Evolutionary conservation across 805 yeast genomes (phyloP).

Genomic region (Lipomyces mesembrius): DNA sequence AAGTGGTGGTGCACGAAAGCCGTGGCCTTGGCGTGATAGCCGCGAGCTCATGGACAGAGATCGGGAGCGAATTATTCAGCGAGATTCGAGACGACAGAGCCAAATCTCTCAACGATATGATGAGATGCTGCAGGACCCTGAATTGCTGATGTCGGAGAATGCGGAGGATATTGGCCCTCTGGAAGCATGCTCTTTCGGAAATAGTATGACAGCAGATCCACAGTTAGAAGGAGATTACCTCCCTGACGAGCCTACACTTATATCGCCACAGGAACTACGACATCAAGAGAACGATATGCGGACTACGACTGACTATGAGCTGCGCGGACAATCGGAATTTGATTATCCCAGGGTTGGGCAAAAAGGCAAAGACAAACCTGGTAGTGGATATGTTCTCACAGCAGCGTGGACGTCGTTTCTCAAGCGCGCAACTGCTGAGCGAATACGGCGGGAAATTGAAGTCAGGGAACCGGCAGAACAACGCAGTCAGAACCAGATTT

Average conservation of each 20-base stretch:
- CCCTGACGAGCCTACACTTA: not conserved
- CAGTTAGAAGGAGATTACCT: not conserved
- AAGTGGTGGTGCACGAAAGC: not conserved
- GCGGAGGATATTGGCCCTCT: not conserved
- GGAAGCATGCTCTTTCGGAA: not conserved
- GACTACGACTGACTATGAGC: not conserved
- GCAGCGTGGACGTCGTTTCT: conserved; percentile 31
- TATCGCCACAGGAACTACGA: not conserved
- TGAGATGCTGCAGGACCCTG: conserved; percentile 20
- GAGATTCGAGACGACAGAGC: conserved; percentile 1
- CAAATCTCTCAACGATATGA: not conserved
- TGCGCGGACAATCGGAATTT: not conserved
- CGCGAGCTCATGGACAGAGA: conserved; percentile 7
- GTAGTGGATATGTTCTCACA: conserved; percentile 22
- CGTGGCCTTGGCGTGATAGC: conserved; percentile 22
- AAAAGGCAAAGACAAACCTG: not conserved
- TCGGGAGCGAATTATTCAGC: not conserved
- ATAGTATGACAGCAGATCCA: not conserved
- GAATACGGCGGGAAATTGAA: conserved; percentile 27
- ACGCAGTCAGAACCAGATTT: not conserved
- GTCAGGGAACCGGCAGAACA: not conserved
- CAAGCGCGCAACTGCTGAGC: conserved; percentile 30
- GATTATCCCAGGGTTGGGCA: not conserved
- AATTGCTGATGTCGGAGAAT: not conserved
- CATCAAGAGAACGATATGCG: conserved; percentile 6